Evolutionary conservation across 2,329 filamentous ascomycete species (phyloP), one percentile per base, ranked within the genome.

Genomic region (Didymella segeticola): DNA sequence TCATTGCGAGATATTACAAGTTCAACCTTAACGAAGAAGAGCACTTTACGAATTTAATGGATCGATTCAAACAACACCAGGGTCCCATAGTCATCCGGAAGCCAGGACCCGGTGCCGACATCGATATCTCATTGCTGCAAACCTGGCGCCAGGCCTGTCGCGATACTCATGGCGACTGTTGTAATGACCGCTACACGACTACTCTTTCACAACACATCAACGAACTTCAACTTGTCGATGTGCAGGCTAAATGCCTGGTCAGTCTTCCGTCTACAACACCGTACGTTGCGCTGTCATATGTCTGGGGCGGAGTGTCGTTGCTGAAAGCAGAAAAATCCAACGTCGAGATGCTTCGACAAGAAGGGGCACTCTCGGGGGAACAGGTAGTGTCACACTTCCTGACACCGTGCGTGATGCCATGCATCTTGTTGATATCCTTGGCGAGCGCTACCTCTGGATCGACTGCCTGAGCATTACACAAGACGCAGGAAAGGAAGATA

Each of bases 161-260:
- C 12, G 17, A n/a, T 19, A 14, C n/a, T 12, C 39, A 42, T 9
- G 39, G 39, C 8, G 8, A 12, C 26, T 31, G 39, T 29, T 43
- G 41, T 20, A 43, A 43, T 22, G 29, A 43, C 8, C 27, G 29
- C 4, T 43, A 43, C 15, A 15, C 19, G 12, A n/a, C 15, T 6
- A 14, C 27, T 1, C 52, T 54, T 51, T 61, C 55, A 39, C 38
- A 36, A 30, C 47, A 50, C 51, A 47, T 59, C 53, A 53, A 26
- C 41, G 22, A 36, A 3, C 27, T 43, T 7, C 8, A 19, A 5
- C 20, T 41, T 2, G 20, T 47, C 6, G 45, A 47, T 10, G 27
- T 33, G 11, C 7, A 19, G 2, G 8, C 12, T 17, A 14, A 26
- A n/a, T 43, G 38, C 11, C 10, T 50, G 20, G 39, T 43, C 3